phyloP scores from a whole-genome alignment of 345 rosid species.

The Brassica juncea region DNA sequence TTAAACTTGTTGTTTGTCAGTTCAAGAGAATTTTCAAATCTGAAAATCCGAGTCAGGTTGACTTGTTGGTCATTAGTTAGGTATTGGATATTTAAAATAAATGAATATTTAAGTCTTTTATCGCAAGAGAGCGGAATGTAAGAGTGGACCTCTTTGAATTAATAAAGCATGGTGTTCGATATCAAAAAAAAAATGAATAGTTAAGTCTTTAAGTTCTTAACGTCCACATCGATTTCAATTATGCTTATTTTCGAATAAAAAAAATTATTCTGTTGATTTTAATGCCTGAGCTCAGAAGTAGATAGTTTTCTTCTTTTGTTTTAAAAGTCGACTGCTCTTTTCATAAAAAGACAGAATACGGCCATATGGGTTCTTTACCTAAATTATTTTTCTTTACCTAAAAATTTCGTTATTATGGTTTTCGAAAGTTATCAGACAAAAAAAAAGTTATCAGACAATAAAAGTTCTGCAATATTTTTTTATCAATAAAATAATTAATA shows the following conservation, averaged over 20 bases:
- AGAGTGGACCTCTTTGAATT: too few relatives aligned
- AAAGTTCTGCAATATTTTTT: slow-evolving; percentile 1
- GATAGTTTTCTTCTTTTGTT: slow-evolving; percentile 17
- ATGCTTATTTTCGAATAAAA: neutral
- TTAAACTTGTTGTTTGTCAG: slow-evolving; percentile 11
- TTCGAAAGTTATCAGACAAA: too few relatives aligned
- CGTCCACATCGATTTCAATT: slow-evolving; percentile 24
- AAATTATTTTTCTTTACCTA: neutral
- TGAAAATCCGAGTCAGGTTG: slow-evolving; percentile 10
- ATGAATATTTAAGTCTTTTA: slow-evolving; percentile 13
- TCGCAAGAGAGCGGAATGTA: too few relatives aligned
- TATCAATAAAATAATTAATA: neutral
- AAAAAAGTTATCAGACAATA: slow-evolving; percentile 16
- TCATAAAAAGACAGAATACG: slow-evolving; percentile 15
- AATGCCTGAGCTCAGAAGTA: slow-evolving; percentile 18
- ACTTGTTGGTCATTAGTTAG: neutral
- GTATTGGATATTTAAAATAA: slow-evolving; percentile 17
- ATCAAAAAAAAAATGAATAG: neutral
- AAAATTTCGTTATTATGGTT: neutral
- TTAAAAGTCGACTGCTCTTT: slow-evolving; percentile 13
- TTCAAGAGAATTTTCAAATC: slow-evolving; percentile 9
- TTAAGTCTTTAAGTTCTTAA: slow-evolving; percentile 16
- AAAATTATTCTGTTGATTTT: slow-evolving; percentile 5
- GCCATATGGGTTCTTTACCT: neutral
- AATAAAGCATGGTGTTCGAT: too few relatives aligned